Evolutionary conservation across 164 flowering plant species (phyloP), one percentile per base, ranked within the genome.

Genomic region (Stephania cephalantha): DNA sequence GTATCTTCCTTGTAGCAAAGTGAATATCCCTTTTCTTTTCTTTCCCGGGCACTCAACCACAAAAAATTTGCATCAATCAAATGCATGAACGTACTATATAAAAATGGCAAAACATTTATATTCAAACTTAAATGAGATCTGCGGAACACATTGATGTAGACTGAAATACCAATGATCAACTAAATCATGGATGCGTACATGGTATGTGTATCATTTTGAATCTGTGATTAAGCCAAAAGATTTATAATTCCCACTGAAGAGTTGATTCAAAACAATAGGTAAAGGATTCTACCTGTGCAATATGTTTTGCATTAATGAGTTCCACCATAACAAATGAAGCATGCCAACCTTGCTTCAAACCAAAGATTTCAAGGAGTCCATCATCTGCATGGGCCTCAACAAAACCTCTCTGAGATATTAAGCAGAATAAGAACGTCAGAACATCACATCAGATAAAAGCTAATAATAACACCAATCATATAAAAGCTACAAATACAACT

Each of bases 331-430:
- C 99, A 77, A 92, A 89, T 25, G 99, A 92, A 50, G 98, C 97
- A 83, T 96, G 97, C 99, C 98, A 96, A 70, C 97, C 98, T 72
- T 96, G 97, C 87, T 96, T 94, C n/a, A 96, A 80, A 31, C 99
- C 98, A 80, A 94, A 94, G 50, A 94, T 86, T 83, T 96, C 99
- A 71, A 96, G 81, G 64, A 88, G 86, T n/a, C 99, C 99, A 79
- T 96, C 99, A 84, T 94, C 97, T 15, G 80, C 86, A 74, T 91
- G 94, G 50, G 98, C 97, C 85, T 92, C 92, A 44, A 93, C 97
- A 81, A 93, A 96, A 22, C 97, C 98, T 85, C 82, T 89, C 99
- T 96, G 90, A 46, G 73, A 81, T 77, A 65, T 31, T 71, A 68
- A 20, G 31, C 71, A 71, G n/a, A 65, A 71, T 20, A 53, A 42